Evolutionary conservation across 2,329 filamentous ascomycete species (phyloP).

Genomic region (Cytospora mali): DNA sequence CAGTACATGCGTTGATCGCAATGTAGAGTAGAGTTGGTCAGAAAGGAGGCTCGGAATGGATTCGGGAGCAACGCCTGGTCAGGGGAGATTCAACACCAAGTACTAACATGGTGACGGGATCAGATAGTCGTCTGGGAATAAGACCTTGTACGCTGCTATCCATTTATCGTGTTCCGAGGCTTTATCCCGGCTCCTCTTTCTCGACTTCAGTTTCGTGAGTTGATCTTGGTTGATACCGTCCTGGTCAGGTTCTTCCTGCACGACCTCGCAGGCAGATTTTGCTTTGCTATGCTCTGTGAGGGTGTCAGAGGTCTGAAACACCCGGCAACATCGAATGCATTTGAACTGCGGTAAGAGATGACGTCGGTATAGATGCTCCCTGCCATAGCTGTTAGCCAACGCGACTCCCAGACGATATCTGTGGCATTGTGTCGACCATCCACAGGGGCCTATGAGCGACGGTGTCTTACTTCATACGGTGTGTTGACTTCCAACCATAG

Average conservation of each 20-base stretch:
- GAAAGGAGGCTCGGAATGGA: too few species aligned
- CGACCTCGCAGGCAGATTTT: background rate
- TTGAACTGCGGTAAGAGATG: background rate
- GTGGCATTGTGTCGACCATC: too few species aligned
- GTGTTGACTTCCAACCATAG: background rate
- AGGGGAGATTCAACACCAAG: too few species aligned
- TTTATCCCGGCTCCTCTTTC: background rate
- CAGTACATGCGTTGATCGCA: too few species aligned
- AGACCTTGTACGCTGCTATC: background rate
- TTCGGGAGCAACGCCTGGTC: too few species aligned
- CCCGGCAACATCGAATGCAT: background rate
- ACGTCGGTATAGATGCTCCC: constrained; percentile 6
- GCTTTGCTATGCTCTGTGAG: background rate
- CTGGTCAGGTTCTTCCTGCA: background rate
- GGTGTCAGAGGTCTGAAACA: background rate
- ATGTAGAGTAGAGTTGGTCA: too few species aligned
- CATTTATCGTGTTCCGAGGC: background rate
- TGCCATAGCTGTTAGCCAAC: too few species aligned
- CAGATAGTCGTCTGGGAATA: background rate
- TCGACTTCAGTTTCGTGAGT: background rate
- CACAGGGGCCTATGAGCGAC: too few species aligned
- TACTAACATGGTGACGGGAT: background rate
- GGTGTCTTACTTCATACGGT: background rate
- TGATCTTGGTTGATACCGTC: background rate
- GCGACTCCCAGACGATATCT: too few species aligned